These are phyloP conservation scores for Pseudogymnoascus sp. DNA, from an alignment of 2,329 filamentous ascomycete genomes.

Conservation along the genomic window DNA sequence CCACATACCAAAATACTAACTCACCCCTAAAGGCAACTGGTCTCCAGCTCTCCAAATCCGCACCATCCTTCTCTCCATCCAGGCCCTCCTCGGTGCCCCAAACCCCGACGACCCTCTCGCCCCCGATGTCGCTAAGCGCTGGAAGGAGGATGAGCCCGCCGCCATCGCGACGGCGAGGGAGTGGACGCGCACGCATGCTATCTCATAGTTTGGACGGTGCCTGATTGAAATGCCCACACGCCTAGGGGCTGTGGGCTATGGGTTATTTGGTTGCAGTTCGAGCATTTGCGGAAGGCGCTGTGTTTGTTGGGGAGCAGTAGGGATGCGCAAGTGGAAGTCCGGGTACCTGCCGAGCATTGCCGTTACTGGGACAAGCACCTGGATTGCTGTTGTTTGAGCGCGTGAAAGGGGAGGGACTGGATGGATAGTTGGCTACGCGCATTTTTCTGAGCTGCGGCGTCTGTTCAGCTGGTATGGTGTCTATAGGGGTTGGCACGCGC, in stretches of 20 bases:
- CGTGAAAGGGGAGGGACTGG: neutral
- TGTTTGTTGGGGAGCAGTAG: neutral
- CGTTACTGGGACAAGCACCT: neutral
- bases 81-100: slow-evolving; percentile 88
- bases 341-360: neutral
- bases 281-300: neutral
- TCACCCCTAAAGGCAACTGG: slow-evolving; percentile 74
- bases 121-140: slow-evolving; percentile 93
- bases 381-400: neutral
- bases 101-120: slow-evolving; percentile 98
- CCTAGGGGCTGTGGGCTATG: neutral
- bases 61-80: slow-evolving; percentile 97
- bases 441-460: neutral
- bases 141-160: slow-evolving; percentile 92
- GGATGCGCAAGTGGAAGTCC: neutral
- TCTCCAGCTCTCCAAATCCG: slow-evolving; percentile 95
- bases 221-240: neutral
- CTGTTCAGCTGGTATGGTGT: neutral
- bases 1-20: neutral
- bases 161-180: slow-evolving; percentile 88
- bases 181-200: slow-evolving; percentile 59
- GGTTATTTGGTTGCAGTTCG: neutral
- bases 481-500: neutral
- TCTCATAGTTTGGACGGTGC: slow-evolving; percentile 20
- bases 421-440: neutral